Percentiles rank a stretch among this genome's conserved stretches.
These are phyloP conservation scores for Lentinula raphanica DNA, from an alignment of 768 basidiomycete species.

Conservation along the genomic window DNA sequence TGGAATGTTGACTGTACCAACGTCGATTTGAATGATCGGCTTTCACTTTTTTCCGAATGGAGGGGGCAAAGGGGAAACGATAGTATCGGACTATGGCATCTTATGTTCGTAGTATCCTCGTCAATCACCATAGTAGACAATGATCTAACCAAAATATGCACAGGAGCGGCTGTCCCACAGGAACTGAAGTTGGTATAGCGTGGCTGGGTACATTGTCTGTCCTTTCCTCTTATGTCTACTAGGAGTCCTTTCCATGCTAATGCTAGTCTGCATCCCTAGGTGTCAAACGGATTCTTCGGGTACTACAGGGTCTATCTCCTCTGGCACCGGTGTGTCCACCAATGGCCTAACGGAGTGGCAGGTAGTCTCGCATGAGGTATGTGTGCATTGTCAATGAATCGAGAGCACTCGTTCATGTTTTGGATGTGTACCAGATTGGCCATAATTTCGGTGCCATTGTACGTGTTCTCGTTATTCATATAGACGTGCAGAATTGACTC, in stretches of 20 bases:
- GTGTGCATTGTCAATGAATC: neutral
- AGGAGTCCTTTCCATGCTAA: too few relatives aligned
- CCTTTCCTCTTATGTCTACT: neutral
- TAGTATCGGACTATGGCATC: conserved; percentile 79
- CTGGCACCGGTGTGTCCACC: conserved; percentile 80
- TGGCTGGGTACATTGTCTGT: conserved; percentile 77
- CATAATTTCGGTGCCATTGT: conserved; percentile 90
- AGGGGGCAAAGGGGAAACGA: conserved; percentile 69
- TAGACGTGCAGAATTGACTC: conserved; percentile 11
- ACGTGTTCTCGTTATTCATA: conserved; percentile 25
- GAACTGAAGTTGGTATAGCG: conserved; percentile 81
- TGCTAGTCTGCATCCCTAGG: conserved; percentile 20
- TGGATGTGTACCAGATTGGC: conserved; percentile 38
- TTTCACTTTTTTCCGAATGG: conserved; percentile 81
- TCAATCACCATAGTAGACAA: neutral
- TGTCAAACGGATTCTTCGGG: conserved; percentile 53
- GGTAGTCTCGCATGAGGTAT: conserved; percentile 65
- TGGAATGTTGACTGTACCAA: conserved; percentile 76
- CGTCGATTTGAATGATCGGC: conserved; percentile 58
- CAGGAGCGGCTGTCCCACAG: conserved; percentile 66
- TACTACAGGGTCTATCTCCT: conserved; percentile 46
- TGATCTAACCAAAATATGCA: neutral
- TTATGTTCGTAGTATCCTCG: conserved; percentile 47
- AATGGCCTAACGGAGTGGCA: conserved; percentile 76
- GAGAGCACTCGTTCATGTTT: neutral